A percentile compares a stretch with the other conserved stretches of the same genome.
Conservation (phyloP, 1,284 basidiomycete species). For the Xanthoconium separans region DNA sequence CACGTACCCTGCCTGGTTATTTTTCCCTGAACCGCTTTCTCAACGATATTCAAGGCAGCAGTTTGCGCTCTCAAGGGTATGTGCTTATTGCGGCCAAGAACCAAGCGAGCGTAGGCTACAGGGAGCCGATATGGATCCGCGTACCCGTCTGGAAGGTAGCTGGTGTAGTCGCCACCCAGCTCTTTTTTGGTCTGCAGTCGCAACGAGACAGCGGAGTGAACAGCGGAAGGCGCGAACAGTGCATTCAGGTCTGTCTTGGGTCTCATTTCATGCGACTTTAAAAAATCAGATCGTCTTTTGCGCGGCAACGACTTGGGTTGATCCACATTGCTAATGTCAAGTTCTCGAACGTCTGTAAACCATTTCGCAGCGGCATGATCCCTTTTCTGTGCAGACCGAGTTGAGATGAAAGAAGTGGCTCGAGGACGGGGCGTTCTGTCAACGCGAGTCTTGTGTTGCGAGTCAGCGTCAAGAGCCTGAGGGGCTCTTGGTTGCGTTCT, state of each 20-base stretch:
- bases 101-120: constrained; percentile 41
- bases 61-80: constrained; percentile 37
- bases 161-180: constrained; percentile 51
- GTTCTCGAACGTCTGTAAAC: constrained; percentile 21
- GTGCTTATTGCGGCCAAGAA: constrained; percentile 44
- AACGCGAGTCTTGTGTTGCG: neutral
- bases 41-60: constrained; percentile 33
- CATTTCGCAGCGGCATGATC: constrained; percentile 26
- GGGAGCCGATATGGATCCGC: constrained; percentile 27
- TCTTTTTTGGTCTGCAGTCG: constrained; percentile 35
- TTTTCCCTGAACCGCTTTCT: constrained; percentile 16
- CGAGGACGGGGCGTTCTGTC: constrained; percentile 1
- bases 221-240: constrained; percentile 20
- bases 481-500: constrained; percentile 1
- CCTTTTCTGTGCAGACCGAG: constrained; percentile 23
- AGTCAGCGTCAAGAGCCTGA: constrained; percentile 1
- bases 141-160: constrained; percentile 34
- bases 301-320: constrained; percentile 1
- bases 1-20: constrained; percentile 13
- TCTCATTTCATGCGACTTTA: constrained; percentile 23
- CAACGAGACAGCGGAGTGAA: constrained; percentile 1
- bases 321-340: constrained; percentile 15
- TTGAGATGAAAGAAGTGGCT: constrained; percentile 23
- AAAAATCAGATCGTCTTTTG: constrained; percentile 6
- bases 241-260: constrained; percentile 25